Base-by-base conservation (phyloP, 192 early-diverging fungal genomes). In the Phycomyces blakesleeanus region DNA sequence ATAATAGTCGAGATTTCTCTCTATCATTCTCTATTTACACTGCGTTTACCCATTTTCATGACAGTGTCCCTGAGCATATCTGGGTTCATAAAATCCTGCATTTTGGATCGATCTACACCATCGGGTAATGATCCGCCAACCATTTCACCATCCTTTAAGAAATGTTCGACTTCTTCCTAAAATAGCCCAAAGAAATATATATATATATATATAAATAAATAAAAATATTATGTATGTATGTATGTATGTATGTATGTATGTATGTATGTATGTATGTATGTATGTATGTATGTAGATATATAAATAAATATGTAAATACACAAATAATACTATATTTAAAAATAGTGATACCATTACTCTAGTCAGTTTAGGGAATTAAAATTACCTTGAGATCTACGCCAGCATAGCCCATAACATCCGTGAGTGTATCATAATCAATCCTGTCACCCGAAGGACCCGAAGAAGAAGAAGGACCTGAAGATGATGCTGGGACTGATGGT, bases 381-480 rank as follows among this genome's bases (percentile, higher is more conserved):
- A 85, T 80, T 53, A 84, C 89, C 50, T 81, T 81, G 22, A 92
- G 78, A 72, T 92, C 89, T 22, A 92, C 83, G 14, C 89, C 90
- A 7, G 87, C 82, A 69, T 88, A 92, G 7, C 85, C 83, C 75
- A 92, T 88, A 16, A 92, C 87, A 63, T 92, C 90, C n/a, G 84
- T 83, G 1, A 91, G 66, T 38, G 75, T 78, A 25, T 86, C 82
- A 61, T 76, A 81, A 39, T 78, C 76, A 55, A 74, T 74, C 26
- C 66, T 73, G 42, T 78, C 70, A 11, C 55, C 64, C 18, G 44
- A 47, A 18, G 44, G 44, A 18, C 44, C 44, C 18, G 44, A 47
- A 3, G 44, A n/a, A 47, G 12, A n/a, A 6, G 44, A 47, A 3
- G 56, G 34, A 29, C 40, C 26, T 15, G 63, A 25, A 12, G 69